Evolutionary conservation across 768 basidiomycete species (phyloP).

Genomic region (Pholiota conissans): DNA sequence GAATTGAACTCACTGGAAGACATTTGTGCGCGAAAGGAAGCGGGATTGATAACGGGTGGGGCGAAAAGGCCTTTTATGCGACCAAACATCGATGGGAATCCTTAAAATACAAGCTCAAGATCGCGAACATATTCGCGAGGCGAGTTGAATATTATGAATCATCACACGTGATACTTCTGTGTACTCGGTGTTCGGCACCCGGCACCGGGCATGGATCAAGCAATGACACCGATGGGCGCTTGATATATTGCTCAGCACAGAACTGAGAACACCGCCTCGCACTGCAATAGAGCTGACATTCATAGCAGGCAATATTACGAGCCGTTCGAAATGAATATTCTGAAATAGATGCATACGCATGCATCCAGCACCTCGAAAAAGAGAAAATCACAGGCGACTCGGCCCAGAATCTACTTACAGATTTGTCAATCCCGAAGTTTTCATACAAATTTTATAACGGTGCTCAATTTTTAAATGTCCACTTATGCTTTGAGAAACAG

Average conservation of each 20-base stretch:
- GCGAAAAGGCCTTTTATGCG: constrained; percentile 26
- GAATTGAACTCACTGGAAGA: constrained; percentile 29
- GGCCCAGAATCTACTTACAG: no score
- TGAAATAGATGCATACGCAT: no score
- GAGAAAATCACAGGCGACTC: no score
- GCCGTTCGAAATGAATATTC: no score
- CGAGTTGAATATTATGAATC: constrained; percentile 1
- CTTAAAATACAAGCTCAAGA: constrained; percentile 7
- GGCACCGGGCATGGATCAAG: neutral
- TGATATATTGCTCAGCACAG: neutral
- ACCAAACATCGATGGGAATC: constrained; percentile 21
- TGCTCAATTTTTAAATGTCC: no score
- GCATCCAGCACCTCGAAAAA: no score
- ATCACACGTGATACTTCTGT: neutral
- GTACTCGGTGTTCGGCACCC: neutral
- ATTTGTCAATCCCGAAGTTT: no score
- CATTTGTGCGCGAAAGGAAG: constrained; percentile 41
- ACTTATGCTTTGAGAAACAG: no score
- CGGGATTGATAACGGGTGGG: constrained; percentile 31
- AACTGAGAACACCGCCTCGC: no score
- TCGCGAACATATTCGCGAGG: constrained; percentile 3
- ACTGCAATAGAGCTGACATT: no score
- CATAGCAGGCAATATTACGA: no score
- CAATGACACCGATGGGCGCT: neutral
- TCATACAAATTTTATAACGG: no score